phyloP scores from a whole-genome alignment of 2,329 filamentous ascomycete species.

The Xylaria sp. region DNA sequence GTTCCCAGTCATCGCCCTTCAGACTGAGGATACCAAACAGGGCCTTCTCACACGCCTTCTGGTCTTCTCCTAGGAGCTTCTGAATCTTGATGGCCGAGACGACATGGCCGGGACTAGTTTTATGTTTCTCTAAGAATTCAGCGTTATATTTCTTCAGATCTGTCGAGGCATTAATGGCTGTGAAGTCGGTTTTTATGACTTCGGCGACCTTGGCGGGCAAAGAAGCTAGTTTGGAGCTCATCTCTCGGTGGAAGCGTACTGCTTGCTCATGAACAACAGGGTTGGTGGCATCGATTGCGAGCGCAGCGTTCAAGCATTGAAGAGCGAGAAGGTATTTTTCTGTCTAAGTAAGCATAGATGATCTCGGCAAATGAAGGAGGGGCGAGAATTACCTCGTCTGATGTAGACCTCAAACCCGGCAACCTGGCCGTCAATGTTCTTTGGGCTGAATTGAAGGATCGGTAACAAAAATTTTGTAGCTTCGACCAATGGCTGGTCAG shows the following conservation, averaged over 20 bases:
- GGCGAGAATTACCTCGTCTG: constrained; percentile 74
- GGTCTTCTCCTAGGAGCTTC: constrained; percentile 68
- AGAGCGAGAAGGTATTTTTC: constrained; percentile 90
- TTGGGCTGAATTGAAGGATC: constrained; percentile 83
- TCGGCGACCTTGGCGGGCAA: constrained; percentile 73
- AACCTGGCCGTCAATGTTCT: constrained; percentile 83
- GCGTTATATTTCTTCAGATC: constrained; percentile 74
- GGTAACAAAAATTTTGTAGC: constrained; percentile 87
- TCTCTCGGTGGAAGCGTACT: constrained; percentile 73
- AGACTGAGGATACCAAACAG: constrained; percentile 65
- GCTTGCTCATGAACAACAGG: constrained; percentile 81
- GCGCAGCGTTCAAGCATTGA: constrained; percentile 81
- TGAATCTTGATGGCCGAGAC: constrained; percentile 72
- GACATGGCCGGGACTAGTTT: constrained; percentile 69
- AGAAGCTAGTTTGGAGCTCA: constrained; percentile 67
- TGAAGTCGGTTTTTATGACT: constrained; percentile 76
- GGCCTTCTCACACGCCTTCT: constrained; percentile 68
- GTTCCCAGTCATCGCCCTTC: constrained; percentile 58
- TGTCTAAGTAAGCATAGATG: constrained; percentile 51
- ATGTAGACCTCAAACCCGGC: constrained; percentile 92
- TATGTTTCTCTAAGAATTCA: constrained; percentile 71
- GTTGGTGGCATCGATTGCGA: constrained; percentile 74
- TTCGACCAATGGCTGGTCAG: constrained; percentile 83
- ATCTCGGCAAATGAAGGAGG: not conserved
- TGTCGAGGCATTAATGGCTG: constrained; percentile 65